These are phyloP conservation scores for Sesbania bispinosa DNA, from an alignment of 306 rosid species.

Conservation along the genomic window DNA sequence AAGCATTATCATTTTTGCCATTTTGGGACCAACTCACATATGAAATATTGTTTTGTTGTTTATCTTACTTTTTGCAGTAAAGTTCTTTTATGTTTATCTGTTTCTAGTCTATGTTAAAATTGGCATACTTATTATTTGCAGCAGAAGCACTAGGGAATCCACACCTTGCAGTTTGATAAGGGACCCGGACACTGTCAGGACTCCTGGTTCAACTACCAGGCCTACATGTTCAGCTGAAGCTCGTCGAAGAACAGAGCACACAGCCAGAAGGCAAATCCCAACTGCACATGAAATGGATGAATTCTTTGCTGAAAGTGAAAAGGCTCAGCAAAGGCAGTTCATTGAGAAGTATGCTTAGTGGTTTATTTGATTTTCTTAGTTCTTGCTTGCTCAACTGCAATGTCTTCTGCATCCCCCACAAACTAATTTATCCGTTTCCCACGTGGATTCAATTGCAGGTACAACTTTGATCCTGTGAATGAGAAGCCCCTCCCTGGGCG, in stretches of 20 bases:
- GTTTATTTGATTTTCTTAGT: background rate
- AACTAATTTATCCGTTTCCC: background rate
- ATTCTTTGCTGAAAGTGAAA: constrained; percentile 74
- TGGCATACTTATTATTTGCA: constrained; percentile 22
- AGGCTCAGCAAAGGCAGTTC: constrained; percentile 65
- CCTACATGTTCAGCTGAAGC: constrained; percentile 52
- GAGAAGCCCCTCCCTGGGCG: constrained; percentile 89
- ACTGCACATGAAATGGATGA: constrained; percentile 78
- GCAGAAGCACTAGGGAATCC: constrained; percentile 87
- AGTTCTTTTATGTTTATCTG: background rate
- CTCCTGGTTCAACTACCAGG: constrained; percentile 87
- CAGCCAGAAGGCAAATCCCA: constrained; percentile 61
- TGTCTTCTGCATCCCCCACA: background rate
- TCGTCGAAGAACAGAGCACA: constrained; percentile 42
- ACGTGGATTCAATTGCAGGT: constrained; percentile 58
- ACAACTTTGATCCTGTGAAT: constrained; percentile 85
- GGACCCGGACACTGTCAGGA: constrained; percentile 54
- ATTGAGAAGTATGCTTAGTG: constrained; percentile 60
- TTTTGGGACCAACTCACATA: background rate
- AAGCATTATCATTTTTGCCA: background rate
- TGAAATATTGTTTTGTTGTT: background rate
- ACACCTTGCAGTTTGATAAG: constrained; percentile 89
- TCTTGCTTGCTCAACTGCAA: background rate
- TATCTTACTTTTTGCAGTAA: background rate
- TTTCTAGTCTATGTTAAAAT: background rate